A percentile compares a stretch with the other conserved stretches of the same genome.
phyloP scores from a whole-genome alignment of 768 basidiomycete species.

The Termitomyces sp. region DNA sequence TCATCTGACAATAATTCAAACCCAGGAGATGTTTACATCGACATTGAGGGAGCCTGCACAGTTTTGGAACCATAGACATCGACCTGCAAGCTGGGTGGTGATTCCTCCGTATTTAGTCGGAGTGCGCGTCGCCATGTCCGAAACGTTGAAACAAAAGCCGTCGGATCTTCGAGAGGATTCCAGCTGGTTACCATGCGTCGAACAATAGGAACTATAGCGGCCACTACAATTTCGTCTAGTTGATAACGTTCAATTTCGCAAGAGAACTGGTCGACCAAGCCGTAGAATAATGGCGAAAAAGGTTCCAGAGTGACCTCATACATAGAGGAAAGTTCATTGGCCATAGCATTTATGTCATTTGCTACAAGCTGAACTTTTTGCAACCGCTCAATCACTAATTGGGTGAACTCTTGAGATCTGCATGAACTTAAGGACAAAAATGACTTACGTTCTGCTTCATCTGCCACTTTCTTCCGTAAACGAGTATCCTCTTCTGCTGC shows the following conservation, averaged over 20 bases:
- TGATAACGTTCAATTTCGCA: conserved; percentile 72
- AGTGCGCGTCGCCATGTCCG: conserved; percentile 65
- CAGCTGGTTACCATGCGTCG: conserved; percentile 71
- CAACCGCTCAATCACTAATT: conserved; percentile 68
- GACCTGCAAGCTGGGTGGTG: conserved; percentile 37
- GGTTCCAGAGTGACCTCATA: conserved; percentile 72
- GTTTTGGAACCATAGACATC: conserved; percentile 52
- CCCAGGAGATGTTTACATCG: conserved; percentile 27
- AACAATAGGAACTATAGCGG: conserved; percentile 80
- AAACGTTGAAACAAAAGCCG: conserved; percentile 57
- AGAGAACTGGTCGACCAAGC: conserved; percentile 62
- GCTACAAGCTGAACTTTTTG: conserved; percentile 73
- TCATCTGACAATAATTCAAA: background rate
- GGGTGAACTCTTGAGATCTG: background rate
- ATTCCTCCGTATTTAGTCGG: conserved; percentile 46
- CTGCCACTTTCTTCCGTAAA: conserved; percentile 60
- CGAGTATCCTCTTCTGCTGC: conserved; percentile 64
- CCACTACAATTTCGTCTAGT: conserved; percentile 90
- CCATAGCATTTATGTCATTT: conserved; percentile 58
- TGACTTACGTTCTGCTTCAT: conserved; percentile 70
- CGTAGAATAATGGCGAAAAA: conserved; percentile 68
- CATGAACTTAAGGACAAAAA: background rate
- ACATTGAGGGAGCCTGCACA: conserved; percentile 19
- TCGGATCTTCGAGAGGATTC: conserved; percentile 80
- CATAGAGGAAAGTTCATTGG: conserved; percentile 55